Evolutionary conservation across 495 filamentous ascomycete species (phyloP).

Genomic region (Trichoderma gamsii): DNA sequence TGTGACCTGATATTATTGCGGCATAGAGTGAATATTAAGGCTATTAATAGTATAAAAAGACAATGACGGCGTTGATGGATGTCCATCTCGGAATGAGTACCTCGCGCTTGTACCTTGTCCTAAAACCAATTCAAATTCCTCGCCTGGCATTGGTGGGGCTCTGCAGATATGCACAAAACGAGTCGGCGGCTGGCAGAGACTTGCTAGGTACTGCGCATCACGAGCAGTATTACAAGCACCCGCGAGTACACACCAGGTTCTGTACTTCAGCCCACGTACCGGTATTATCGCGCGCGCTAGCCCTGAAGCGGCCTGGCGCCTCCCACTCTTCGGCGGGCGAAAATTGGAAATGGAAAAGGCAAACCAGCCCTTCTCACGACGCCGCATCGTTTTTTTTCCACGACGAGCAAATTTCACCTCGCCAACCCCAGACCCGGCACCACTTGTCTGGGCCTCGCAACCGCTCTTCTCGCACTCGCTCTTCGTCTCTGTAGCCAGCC

Average conservation of each 20-base stretch:
- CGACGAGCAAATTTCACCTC: conserved; percentile 15
- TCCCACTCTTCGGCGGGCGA: conserved; percentile 14
- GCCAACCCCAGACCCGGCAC: conserved; percentile 16
- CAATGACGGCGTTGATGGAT: neutral
- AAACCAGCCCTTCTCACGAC: conserved; percentile 14
- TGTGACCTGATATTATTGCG: too few species aligned
- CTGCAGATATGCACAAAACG: conserved; percentile 13
- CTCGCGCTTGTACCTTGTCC: too few species aligned
- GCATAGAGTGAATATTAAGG: too few species aligned
- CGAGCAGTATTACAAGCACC: too few species aligned
- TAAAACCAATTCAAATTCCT: conserved; percentile 1
- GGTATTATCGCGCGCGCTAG: conserved; percentile 6
- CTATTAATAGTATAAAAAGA: too few species aligned
- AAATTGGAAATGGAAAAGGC: conserved; percentile 15
- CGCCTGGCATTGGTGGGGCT: neutral
- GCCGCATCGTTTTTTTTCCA: conserved; percentile 14
- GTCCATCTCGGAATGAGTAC: neutral
- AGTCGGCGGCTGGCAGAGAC: conserved; percentile 10
- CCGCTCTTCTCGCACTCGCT: conserved; percentile 7
- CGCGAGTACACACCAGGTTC: neutral
- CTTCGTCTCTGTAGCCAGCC: conserved; percentile 17
- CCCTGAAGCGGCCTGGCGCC: conserved; percentile 15
- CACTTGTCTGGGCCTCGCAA: conserved; percentile 12
- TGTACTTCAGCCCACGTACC: neutral
- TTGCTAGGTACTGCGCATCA: neutral